A percentile compares a stretch with the other conserved stretches of the same genome.
Evolutionary conservation across 495 filamentous ascomycete genomes (phyloP).

Genomic region (Xylaria venustula): DNA sequence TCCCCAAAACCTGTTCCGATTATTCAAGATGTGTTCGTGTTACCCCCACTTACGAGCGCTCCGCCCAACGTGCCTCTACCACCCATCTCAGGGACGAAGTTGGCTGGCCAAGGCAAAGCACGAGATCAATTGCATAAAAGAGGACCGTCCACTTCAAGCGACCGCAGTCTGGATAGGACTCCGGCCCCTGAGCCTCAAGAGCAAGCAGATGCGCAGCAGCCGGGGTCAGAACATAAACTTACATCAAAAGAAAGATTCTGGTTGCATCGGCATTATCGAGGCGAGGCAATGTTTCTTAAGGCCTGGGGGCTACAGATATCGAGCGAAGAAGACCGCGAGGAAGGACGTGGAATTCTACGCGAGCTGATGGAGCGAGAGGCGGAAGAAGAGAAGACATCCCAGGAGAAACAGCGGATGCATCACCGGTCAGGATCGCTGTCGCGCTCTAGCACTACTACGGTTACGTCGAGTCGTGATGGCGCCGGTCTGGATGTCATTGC

Average conservation of each 20-base stretch:
- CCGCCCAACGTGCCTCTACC: slow-evolving; percentile 8
- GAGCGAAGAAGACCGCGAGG: slow-evolving; percentile 27
- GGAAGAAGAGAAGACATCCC: background rate
- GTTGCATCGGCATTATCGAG: slow-evolving; percentile 43
- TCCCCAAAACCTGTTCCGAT: background rate
- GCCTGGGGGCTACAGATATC: slow-evolving; percentile 42
- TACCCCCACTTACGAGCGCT: slow-evolving; percentile 7
- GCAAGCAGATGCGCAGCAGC: background rate
- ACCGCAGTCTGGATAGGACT: background rate
- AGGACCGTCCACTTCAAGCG: background rate
- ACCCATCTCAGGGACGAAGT: background rate
- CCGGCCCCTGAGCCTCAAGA: background rate
- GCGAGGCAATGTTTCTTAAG: slow-evolving; percentile 37
- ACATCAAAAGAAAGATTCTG: slow-evolving; percentile 34
- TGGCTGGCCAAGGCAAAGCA: background rate
- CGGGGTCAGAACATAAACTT: background rate
- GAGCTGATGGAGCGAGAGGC: slow-evolving; percentile 36
- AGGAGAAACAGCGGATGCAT: background rate
- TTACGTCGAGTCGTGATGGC: background rate
- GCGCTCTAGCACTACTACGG: background rate
- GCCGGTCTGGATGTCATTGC: slow-evolving; percentile 9
- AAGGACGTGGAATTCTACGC: slow-evolving; percentile 35
- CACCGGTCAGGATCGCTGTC: slow-evolving; percentile 8
- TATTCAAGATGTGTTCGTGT: background rate
- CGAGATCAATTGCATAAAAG: slow-evolving; percentile 1